phyloP scores from a whole-genome alignment of 306 rosid genomes.

The Cucurbita pepo region DNA sequence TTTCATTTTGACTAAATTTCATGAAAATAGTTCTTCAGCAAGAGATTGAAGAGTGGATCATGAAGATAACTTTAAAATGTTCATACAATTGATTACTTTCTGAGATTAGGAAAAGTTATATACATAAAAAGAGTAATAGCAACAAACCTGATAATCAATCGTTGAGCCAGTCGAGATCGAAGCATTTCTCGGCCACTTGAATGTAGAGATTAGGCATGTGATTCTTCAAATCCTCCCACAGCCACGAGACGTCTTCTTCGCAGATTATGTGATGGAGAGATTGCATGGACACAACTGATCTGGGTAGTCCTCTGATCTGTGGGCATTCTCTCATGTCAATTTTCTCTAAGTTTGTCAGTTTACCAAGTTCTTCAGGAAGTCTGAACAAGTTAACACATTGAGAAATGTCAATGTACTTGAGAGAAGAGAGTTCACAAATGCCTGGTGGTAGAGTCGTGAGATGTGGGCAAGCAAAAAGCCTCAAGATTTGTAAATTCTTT shows the following conservation, averaged over 20 bases:
- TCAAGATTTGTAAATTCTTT: constrained; percentile 35
- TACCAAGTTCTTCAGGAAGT: constrained; percentile 46
- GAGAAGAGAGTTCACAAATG: constrained; percentile 25
- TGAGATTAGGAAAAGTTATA: background rate
- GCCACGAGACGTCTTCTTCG: constrained; percentile 58
- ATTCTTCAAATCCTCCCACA: constrained; percentile 45
- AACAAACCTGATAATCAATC: constrained; percentile 17
- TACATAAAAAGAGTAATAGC: background rate
- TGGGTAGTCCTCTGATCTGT: constrained; percentile 34
- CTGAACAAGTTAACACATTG: constrained; percentile 45
- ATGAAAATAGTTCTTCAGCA: no score
- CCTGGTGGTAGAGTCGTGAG: constrained; percentile 38
- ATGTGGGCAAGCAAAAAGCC: constrained; percentile 64
- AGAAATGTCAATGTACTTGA: constrained; percentile 62
- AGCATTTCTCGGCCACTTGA: constrained; percentile 48
- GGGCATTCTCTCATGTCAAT: constrained; percentile 89
- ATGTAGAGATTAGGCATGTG: constrained; percentile 37
- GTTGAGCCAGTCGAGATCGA: constrained; percentile 59
- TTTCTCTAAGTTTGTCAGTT: constrained; percentile 44
- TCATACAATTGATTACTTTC: background rate
- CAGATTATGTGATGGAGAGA: constrained; percentile 55
- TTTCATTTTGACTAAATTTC: background rate
- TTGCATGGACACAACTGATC: constrained; percentile 25
- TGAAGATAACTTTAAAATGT: background rate
- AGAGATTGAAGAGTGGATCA: no score